Evolutionary conservation across 768 basidiomycete species (phyloP), one percentile per base, ranked within the genome.

Genomic region (Galerina marginata): DNA sequence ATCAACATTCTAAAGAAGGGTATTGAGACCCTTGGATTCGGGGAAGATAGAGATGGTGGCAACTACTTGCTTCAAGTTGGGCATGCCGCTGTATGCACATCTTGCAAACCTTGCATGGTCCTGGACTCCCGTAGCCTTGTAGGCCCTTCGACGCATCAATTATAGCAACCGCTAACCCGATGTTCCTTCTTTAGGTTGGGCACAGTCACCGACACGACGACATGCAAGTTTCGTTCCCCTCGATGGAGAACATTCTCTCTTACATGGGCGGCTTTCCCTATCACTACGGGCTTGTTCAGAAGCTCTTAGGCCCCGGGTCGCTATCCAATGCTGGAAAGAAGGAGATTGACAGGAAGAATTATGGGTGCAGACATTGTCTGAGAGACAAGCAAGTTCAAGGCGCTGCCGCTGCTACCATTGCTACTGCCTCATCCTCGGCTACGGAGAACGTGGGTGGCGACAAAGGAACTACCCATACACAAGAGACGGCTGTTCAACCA

Each of bases 121-220:
- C 79, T 91, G 77, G 75, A 77, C 54, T 75, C 80, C 39, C 65
- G 72, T 5, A 78, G 68, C 51, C 72, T 88, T 36, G 89, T 86
- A 65, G 54, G 83, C 67, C 25, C 20, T 20, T n/a, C 29, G 15
- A 42, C 20, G 7, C 29, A 2, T 23, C 16, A 20, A 25, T 11
- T 15, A 16, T 10, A 33, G 12, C 12, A 14, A 14, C 2, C 9
- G 16, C 10, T 39, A 4, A 54, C 40, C 11, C 25, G 38, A 61
- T 2, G 10, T 47, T 46, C 40, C 9, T 11, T 40, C 42, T 25
- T n/a, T 67, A 90, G 89, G 72, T 82, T 37, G 84, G 84, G 0
- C 89, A 91, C 68, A 81, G 80, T 43, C 85, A 86, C 61, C 81
- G 89, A n/a, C 89, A 91, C 62, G 79, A 84, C 0, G 65, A 72